Evolutionary conservation across 169 alveolate species (phyloP).

Genomic region (Neospora caninum): DNA sequence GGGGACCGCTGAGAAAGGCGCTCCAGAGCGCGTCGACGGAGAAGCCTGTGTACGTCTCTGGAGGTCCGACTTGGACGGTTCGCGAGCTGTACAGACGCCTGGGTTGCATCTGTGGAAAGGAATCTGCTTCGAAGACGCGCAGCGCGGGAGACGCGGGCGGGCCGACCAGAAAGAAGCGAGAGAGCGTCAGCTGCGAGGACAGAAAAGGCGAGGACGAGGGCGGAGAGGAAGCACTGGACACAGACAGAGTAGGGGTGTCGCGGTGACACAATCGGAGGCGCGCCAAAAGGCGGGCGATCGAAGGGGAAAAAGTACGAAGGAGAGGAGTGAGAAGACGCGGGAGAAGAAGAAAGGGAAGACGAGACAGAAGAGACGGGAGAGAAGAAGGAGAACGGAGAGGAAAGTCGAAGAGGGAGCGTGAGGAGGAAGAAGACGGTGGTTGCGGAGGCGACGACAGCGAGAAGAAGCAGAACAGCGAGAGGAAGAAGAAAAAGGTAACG

Average conservation of each 20-base stretch:
- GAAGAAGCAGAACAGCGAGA: not conserved
- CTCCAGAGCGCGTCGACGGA: constrained; percentile 41
- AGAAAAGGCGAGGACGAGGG: not conserved
- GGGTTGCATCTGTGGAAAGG: not conserved
- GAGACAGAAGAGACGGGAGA: not conserved
- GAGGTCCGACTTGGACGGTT: constrained; percentile 49
- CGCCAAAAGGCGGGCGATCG: not conserved
- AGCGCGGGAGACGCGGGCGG: not conserved
- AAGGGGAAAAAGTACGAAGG: not conserved
- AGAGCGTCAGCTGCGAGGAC: not conserved
- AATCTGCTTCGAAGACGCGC: not conserved
- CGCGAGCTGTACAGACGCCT: constrained; percentile 39
- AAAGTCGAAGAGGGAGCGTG: not conserved
- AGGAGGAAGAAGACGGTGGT: constrained; percentile 21
- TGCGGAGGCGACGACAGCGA: not conserved
- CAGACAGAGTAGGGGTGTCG: not conserved
- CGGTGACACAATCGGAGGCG: not conserved
- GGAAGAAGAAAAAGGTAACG: not conserved
- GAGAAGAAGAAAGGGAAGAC: not conserved
- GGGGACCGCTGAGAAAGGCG: constrained; percentile 55
- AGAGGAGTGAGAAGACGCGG: not conserved
- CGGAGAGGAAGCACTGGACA: not conserved
- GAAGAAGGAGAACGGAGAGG: not conserved
- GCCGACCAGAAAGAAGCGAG: not conserved
- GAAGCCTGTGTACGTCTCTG: constrained; percentile 51